A percentile compares a stretch with the other conserved stretches of the same genome.
These are phyloP conservation scores for Pythium rishiriense DNA, from an alignment of 352 stramenopile species.

Conservation along the genomic window DNA sequence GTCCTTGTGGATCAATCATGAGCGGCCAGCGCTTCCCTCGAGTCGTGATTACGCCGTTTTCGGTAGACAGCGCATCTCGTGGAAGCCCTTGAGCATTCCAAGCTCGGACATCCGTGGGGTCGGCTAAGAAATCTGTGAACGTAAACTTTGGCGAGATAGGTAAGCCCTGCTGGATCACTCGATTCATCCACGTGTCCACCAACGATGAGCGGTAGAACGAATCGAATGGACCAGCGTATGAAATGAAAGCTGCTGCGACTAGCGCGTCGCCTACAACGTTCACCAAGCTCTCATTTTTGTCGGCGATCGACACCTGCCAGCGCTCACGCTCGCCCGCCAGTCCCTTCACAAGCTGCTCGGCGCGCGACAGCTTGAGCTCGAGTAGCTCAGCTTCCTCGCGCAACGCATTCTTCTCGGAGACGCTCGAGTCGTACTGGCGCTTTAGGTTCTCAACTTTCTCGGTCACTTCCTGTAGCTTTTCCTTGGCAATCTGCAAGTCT, in stretches of 20 bases:
- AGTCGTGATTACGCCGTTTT: slow-evolving; percentile 97
- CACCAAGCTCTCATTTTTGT: slow-evolving; percentile 86
- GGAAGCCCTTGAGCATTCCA: slow-evolving; percentile 96
- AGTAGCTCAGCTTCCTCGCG: slow-evolving; percentile 92
- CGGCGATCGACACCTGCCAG: slow-evolving; percentile 91
- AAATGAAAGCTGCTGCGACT: slow-evolving; percentile 93
- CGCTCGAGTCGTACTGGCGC: slow-evolving; percentile 89
- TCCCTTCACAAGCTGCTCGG: slow-evolving; percentile 93
- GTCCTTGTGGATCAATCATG: slow-evolving; percentile 96
- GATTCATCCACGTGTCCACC: slow-evolving; percentile 89
- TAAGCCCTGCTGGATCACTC: slow-evolving; percentile 81
- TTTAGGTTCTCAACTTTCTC: slow-evolving; percentile 92
- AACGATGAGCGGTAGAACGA: slow-evolving; percentile 87
- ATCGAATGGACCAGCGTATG: slow-evolving; percentile 95
- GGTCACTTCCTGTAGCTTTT: slow-evolving; percentile 89
- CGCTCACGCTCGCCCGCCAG: slow-evolving; percentile 93
- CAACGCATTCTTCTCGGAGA: slow-evolving; percentile 93
- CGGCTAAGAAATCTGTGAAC: slow-evolving; percentile 92
- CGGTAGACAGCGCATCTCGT: slow-evolving; percentile 91
- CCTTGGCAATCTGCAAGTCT: slow-evolving; percentile 86
- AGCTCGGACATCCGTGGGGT: slow-evolving; percentile 91
- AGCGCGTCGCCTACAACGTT: slow-evolving; percentile 93
- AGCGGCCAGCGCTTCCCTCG: slow-evolving; percentile 94
- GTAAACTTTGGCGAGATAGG: slow-evolving; percentile 88
- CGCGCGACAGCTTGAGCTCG: slow-evolving; percentile 91